Evolutionary conservation across 164 flowering plant genomes (phyloP).

Genomic region (Dillenia turbinata): DNA sequence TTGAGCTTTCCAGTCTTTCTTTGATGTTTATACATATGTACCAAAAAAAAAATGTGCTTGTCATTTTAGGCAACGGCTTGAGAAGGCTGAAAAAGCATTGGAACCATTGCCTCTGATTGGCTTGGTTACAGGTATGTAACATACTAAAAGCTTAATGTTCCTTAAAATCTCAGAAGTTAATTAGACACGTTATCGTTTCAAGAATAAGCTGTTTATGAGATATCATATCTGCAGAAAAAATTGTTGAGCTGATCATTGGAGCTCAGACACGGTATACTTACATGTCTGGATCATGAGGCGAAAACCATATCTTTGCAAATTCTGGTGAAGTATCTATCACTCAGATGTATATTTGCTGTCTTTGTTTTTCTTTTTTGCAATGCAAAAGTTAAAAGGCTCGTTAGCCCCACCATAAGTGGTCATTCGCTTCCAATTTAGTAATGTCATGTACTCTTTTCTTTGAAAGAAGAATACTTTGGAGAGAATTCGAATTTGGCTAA

Average conservation of each 20-base stretch:
- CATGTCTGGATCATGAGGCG: conserved; percentile 80
- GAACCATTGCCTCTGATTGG: conserved; percentile 86
- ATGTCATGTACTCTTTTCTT: too few species aligned
- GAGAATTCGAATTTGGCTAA: too few species aligned
- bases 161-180: background rate
- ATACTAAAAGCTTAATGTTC: background rate
- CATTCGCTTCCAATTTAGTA: too few species aligned
- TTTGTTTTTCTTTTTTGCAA: too few species aligned
- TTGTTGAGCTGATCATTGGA: conserved; percentile 80
- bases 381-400: too few species aligned
- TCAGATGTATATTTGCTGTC: too few species aligned
- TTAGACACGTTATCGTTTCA: background rate
- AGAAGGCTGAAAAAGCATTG: conserved; percentile 47
- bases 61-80: conserved; percentile 65
- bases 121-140: conserved; percentile 59
- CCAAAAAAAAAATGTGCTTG: background rate
- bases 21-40: background rate
- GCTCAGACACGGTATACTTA: conserved; percentile 94
- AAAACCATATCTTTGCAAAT: background rate
- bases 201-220: background rate
- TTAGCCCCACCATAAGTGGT: too few species aligned
- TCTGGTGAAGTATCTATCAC: too few species aligned
- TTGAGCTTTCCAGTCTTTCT: conserved; percentile 2
- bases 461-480: too few species aligned
- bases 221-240: conserved; percentile 55